phyloP scores from a whole-genome alignment of 805 yeast species.

The Candida montana region DNA sequence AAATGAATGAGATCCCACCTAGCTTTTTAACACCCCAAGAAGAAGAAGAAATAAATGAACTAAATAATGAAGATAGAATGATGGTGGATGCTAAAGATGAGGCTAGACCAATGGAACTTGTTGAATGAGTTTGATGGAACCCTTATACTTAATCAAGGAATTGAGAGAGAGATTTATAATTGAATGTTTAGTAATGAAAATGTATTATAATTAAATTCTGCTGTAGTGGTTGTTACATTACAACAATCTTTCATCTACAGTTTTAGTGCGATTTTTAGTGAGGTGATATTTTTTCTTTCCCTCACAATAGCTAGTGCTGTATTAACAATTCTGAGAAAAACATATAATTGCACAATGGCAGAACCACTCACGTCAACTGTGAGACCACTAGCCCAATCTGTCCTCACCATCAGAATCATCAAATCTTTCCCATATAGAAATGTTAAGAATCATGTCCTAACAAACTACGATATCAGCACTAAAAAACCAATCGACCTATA shows the following conservation, averaged over 20 bases:
- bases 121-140: conserved; percentile 9
- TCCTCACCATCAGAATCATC: conserved; percentile 78
- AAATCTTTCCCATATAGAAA: conserved; percentile 91
- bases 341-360: conserved; percentile 15
- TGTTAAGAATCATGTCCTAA: conserved; percentile 68
- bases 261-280: too few relatives aligned
- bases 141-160: background rate
- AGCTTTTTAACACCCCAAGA: conserved; percentile 34
- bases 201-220: background rate
- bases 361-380: conserved; percentile 80
- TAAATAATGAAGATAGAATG: conserved; percentile 31
- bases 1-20: conserved; percentile 86
- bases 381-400: conserved; percentile 56
- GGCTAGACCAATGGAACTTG: conserved; percentile 32
- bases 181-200: background rate
- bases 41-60: conserved; percentile 22
- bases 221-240: background rate
- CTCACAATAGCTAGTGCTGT: too few relatives aligned
- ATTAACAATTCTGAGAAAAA: too few relatives aligned
- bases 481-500: conserved; percentile 64
- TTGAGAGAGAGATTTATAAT: too few relatives aligned
- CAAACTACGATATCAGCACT: conserved; percentile 61
- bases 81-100: conserved; percentile 33
- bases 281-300: background rate
- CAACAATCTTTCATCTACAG: too few relatives aligned